A percentile compares a stretch with the other conserved stretches of the same genome.
phyloP scores from a whole-genome alignment of 495 filamentous ascomycete species.

The Melanomma pulvis-pyrius region DNA sequence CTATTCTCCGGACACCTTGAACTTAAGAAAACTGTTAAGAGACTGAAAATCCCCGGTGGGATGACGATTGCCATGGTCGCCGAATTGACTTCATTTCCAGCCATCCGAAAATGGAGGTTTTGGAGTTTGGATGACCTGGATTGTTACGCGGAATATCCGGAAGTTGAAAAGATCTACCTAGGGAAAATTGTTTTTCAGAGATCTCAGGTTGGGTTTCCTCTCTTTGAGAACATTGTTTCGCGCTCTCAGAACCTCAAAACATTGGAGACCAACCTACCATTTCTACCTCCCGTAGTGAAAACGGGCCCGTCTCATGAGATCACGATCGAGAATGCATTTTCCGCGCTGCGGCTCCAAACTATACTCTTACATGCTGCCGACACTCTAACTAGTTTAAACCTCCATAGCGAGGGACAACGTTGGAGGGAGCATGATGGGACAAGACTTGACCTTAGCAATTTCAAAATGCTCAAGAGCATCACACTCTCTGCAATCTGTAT shows the following conservation, averaged over 20 bases:
- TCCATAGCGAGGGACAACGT: neutral
- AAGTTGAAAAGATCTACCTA: neutral
- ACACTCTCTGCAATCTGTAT: neutral
- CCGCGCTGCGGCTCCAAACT: neutral
- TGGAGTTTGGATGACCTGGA: neutral
- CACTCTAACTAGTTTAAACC: neutral
- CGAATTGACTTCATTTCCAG: neutral
- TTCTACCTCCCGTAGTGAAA: neutral
- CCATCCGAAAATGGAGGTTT: slow-evolving; percentile 3
- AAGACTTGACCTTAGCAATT: neutral
- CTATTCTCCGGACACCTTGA: neutral
- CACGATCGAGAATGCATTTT: neutral
- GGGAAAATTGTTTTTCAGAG: neutral
- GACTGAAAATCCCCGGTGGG: slow-evolving; percentile 2
- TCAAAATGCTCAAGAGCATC: neutral
- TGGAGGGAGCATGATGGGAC: slow-evolving; percentile 4
- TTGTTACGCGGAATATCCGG: neutral
- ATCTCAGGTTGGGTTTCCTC: slow-evolving; percentile 3
- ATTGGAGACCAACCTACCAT: neutral
- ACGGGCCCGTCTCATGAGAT: neutral
- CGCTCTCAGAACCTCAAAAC: neutral
- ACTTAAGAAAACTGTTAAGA: neutral
- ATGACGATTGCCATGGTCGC: neutral
- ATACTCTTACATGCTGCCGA: neutral
- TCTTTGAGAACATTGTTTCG: neutral